Base-by-base conservation (phyloP, 2,329 filamentous ascomycete genomes). In the Fusarium papillatum region DNA sequence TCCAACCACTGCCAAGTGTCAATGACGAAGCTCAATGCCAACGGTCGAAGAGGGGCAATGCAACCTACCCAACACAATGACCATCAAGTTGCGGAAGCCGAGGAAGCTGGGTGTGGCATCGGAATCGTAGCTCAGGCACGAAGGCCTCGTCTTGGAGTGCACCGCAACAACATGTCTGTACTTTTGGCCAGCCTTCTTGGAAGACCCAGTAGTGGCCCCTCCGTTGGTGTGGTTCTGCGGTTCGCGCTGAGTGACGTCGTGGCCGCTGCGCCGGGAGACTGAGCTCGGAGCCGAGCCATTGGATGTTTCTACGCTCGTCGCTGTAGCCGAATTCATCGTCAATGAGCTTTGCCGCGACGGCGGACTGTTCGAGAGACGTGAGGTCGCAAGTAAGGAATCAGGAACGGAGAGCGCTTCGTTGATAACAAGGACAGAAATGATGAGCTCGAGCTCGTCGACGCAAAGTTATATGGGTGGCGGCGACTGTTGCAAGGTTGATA, bases 71-170 rank as follows among this genome's bases (percentile, higher is more conserved):
- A 98, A 86, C 43, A 98, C 95, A 80, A 98, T 93, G 46, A 98
- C 94, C 95, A 98, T 98, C 74, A 99, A 90, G 82, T 99, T 99
- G 71, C 96, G 90, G 82, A 99, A 98, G 1, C 97, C 97, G 19
- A 98, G 86, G 82, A 98, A 98, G 83, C 95, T 98, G 26, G 96
- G 95, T 3, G 92, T 88, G 14, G 87, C 87, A 57, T 90, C 85
- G 3, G 95, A 91, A 82, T 98, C 97, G 80, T 96, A 94, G 85
- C 95, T 98, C 60, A 98, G 88, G 79, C 94, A 95, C 29, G 96
- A 98, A 10, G 94, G 91, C 70, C 92, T 91, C 43, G 90, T 85
- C 78, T 90, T 83, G 10, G 92, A 92, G 84, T 99, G 97, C 41
- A 97, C 92, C 38, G 96, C 96, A 70, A 94, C 95, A 74, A 98